Evolutionary conservation across 208 protist genomes (phyloP), one percentile per base, ranked within the genome.

Genomic region (Leptomonas seymouri): DNA sequence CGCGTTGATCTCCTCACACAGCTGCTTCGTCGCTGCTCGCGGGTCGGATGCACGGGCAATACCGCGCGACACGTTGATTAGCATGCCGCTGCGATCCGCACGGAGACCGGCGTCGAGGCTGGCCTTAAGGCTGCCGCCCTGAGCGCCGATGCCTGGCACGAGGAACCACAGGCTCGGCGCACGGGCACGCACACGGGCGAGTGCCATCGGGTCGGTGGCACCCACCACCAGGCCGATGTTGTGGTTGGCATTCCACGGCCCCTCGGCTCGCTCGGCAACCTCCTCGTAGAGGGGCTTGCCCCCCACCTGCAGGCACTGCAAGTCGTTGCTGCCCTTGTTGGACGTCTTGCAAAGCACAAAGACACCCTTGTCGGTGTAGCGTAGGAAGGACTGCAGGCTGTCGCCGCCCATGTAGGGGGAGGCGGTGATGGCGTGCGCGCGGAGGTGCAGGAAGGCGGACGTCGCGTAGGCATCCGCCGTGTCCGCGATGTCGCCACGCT

Each of bases 301-400:
- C 25, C 78, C 71, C 5, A 93, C 79, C 4, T 76, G 73, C 31
- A 96, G 80, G 56, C 82, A 84, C 69, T 96, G 91, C 30, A 96
- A 71, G 53, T 96, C 91, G 76, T 89, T 81, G 80, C 85, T 91
- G 73, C 91, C 85, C 75, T 90, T 92, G 83, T 96, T 96, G 21
- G 88, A 93, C 15, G 91, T 96, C 72, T 96, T 96, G 75, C 91
- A 96, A 12, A 96, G 81, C 16, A 93, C 78, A 75, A 96, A 96
- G 7, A 96, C 87, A 20, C 86, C 91, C 44, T 84, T 81, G 42
- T 90, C 82, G 23, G 81, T 51, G 76, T 91, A 89, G 61, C 89
- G 76, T 58, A 96, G 73, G 70, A 96, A 96, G 30, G 91, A 82
- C 34, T 80, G 58, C 5, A 96, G 84, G 39, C 85, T 92, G 76